Evolutionary conservation across 1,139 yeast genomes (phyloP).

Genomic region (Eremothecium gossypii): DNA sequence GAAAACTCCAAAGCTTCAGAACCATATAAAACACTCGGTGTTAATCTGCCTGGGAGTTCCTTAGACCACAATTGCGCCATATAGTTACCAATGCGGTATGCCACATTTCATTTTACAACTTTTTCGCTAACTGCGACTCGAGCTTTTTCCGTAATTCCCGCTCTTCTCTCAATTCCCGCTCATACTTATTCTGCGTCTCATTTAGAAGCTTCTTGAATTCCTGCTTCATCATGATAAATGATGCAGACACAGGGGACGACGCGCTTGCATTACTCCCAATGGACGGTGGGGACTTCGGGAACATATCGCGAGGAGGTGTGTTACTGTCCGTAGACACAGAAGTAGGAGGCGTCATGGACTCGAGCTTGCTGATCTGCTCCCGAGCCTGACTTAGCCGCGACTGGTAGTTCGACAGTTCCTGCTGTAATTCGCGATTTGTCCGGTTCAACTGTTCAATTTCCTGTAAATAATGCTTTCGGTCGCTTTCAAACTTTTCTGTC

Average conservation of each 20-base stretch:
- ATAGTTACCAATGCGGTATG: too few species aligned
- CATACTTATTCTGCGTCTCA: conserved; percentile 26
- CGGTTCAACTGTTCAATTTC: conserved; percentile 24
- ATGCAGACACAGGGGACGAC: conserved; percentile 12
- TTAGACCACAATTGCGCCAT: too few species aligned
- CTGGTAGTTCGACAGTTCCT: conserved; percentile 23
- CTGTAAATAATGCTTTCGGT: conserved; percentile 23
- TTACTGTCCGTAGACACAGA: conserved; percentile 6
- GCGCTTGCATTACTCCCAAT: conserved; percentile 7
- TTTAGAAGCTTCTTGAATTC: conserved; percentile 27
- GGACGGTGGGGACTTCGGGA: conserved; percentile 13
- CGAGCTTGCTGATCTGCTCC: conserved; percentile 11
- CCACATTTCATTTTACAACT: not conserved
- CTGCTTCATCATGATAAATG: conserved; percentile 24
- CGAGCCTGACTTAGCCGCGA: conserved; percentile 16
- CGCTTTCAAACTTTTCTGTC: conserved; percentile 28
- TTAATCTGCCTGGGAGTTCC: too few species aligned
- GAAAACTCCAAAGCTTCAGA: too few species aligned
- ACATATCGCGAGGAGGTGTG: conserved; percentile 7
- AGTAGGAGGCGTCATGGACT: conserved; percentile 5
- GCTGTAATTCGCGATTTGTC: conserved; percentile 26
- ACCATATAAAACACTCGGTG: too few species aligned
- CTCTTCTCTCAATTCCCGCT: conserved; percentile 23
- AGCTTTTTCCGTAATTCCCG: conserved; percentile 17
- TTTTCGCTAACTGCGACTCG: conserved; percentile 15